phyloP scores from a whole-genome alignment of 768 basidiomycete genomes.

The Collybiopsis confluens region DNA sequence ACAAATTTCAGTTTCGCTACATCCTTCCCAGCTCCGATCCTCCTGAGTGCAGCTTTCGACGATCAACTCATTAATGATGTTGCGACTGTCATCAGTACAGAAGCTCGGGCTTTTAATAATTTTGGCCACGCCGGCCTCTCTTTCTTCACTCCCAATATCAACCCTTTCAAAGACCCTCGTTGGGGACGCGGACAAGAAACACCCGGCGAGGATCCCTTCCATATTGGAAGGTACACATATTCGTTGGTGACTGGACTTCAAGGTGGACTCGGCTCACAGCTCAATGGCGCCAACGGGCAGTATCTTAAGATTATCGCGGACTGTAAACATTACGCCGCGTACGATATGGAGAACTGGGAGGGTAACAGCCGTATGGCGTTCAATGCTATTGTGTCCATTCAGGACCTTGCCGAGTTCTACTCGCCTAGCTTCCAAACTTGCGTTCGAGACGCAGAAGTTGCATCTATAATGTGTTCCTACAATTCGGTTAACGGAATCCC shows the following conservation, averaged over 20 bases:
- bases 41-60: conserved; percentile 52
- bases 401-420: conserved; percentile 50
- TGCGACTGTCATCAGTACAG: conserved; percentile 49
- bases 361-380: conserved; percentile 46
- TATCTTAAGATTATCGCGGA: conserved; percentile 47
- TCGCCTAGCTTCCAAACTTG: conserved; percentile 53
- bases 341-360: conserved; percentile 56
- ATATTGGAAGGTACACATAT: conserved; percentile 47
- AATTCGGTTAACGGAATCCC: conserved; percentile 60
- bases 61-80: conserved; percentile 45
- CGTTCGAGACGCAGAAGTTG: conserved; percentile 58
- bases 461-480: conserved; percentile 61
- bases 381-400: conserved; percentile 48
- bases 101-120: conserved; percentile 58
- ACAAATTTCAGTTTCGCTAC: conserved; percentile 50
- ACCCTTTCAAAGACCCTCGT: conserved; percentile 58
- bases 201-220: conserved; percentile 57
- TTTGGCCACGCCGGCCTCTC: conserved; percentile 47
- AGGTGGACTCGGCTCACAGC: conserved; percentile 35
- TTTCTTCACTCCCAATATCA: conserved; percentile 56
- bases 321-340: conserved; percentile 60
- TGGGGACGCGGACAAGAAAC: conserved; percentile 64
- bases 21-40: conserved; percentile 55
- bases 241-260: conserved; percentile 52
- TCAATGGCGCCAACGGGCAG: conserved; percentile 38